Base-by-base conservation (phyloP, 306 rosid species). In the Coriaria nepalensis region DNA sequence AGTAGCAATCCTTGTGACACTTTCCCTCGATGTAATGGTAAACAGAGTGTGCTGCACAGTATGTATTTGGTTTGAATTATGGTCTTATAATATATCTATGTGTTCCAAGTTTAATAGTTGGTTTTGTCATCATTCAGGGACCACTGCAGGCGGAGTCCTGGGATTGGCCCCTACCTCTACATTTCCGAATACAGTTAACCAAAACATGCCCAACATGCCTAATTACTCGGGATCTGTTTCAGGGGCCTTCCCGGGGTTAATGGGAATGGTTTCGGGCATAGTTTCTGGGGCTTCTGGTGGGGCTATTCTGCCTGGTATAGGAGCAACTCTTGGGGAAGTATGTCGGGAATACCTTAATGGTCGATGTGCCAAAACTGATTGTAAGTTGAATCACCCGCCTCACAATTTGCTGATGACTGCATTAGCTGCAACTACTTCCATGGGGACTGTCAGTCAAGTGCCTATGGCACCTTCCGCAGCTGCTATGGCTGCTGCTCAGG, bases 401-500 rank as follows among this genome's bases (percentile, higher is more conserved):
- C 98, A 92, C 73, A 82, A 73, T 75, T 78, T 92, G 73, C 72
- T 85, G 40, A 92, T 85, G 98, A 77, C 98, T 59, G 94, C 98
- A 44, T 71, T 92, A 44, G 87, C 98, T 55, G 98, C 96, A 5
- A 92, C 96, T 33, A 92, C 95, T 53, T 73, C 75, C 8, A 85
- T 85, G 98, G 94, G 98, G 55, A 77, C 80, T 53, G 74, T 73
- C 48, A 85, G 94, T 69, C 98, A 92, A 72, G 87, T 86, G 56
- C 98, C 98, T 52, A 92, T 92, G 94, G 94, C 96, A 35, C 98
- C 98, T 54, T 92, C 98, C 63, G 96, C 98, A 39, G 94, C 98
- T 71, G 98, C 94, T 63, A 92, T 92, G 98, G 98, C 98, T 35
- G 96, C 96, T 63, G 98, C 98, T 59, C 96, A 92, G 77, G 98